Evolutionary conservation across 352 stramenopile species (phyloP).

Genomic region (Pythium myriotylum): DNA sequence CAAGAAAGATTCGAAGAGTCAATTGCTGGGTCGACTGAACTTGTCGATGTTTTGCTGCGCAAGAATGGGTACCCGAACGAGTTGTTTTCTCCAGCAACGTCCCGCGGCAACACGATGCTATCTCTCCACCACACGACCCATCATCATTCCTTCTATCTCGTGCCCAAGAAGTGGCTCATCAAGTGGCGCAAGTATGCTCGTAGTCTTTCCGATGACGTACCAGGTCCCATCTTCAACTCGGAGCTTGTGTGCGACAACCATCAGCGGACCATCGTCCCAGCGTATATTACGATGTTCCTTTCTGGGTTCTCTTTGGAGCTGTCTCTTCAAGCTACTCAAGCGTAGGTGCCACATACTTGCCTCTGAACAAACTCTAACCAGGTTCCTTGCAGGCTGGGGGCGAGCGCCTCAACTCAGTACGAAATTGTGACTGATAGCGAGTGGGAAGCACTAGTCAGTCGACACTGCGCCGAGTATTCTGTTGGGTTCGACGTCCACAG

Average conservation of each 20-base stretch:
- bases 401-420: slow-evolving; percentile 67
- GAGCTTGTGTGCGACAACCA: slow-evolving; percentile 82
- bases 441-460: slow-evolving; percentile 81
- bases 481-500: slow-evolving; percentile 82
- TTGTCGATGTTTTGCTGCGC: slow-evolving; percentile 73
- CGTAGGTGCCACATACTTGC: slow-evolving; percentile 23
- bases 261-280: slow-evolving; percentile 75
- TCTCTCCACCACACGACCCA: slow-evolving; percentile 37
- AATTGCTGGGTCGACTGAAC: slow-evolving; percentile 61
- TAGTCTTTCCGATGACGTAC: slow-evolving; percentile 53
- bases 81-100: slow-evolving; percentile 68
- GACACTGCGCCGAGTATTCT: slow-evolving; percentile 79
- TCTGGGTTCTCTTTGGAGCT: slow-evolving; percentile 80
- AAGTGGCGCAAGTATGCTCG: slow-evolving; percentile 80
- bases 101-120: slow-evolving; percentile 52
- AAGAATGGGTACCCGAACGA: slow-evolving; percentile 81
- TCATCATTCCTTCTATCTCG: slow-evolving; percentile 77
- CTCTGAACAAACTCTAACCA: too few relatives aligned
- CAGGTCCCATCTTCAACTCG: slow-evolving; percentile 78
- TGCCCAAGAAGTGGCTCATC: slow-evolving; percentile 85
- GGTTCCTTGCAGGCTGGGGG: slow-evolving; percentile 38
- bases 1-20: slow-evolving; percentile 64
- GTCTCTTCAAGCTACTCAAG: slow-evolving; percentile 73
- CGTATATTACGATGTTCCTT: slow-evolving; percentile 88
- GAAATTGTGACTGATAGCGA: slow-evolving; percentile 84